Conservation (phyloP, 805 yeast species). For the Myxozyma neglecta region DNA sequence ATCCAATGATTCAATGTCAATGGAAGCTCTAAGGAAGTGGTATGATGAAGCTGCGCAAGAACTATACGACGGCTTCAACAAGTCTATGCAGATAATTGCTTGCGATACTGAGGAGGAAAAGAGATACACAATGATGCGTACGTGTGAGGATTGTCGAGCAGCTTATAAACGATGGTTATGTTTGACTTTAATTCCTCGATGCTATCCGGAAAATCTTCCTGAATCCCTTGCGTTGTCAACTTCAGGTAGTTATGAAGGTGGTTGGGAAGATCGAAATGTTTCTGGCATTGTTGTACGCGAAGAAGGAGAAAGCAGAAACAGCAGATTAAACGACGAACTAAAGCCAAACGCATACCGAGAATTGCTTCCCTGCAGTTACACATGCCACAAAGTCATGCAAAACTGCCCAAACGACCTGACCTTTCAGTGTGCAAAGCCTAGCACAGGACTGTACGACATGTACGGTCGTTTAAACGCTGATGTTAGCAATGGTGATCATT, state of each 20-base stretch:
- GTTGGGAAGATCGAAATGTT: slow-evolving; percentile 39
- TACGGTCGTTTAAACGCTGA: slow-evolving; percentile 22
- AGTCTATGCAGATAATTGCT: slow-evolving; percentile 70
- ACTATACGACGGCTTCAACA: slow-evolving; percentile 64
- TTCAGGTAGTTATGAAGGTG: slow-evolving; percentile 47
- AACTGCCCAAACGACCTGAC: slow-evolving; percentile 80
- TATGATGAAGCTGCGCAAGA: slow-evolving; percentile 66
- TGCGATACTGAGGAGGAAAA: slow-evolving; percentile 68
- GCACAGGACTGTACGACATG: slow-evolving; percentile 28
- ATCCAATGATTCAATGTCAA: slow-evolving; percentile 42
- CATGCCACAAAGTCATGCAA: slow-evolving; percentile 74
- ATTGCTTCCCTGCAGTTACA: slow-evolving; percentile 79
- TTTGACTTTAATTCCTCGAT: slow-evolving; percentile 82
- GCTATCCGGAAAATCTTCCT: slow-evolving; percentile 50
- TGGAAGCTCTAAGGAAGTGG: slow-evolving; percentile 43
- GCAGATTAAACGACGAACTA: slow-evolving; percentile 51
- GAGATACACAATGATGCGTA: slow-evolving; percentile 67
- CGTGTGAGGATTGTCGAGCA: slow-evolving; percentile 69
- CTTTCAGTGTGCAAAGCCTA: slow-evolving; percentile 66
- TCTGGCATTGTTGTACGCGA: slow-evolving; percentile 6
- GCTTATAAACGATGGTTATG: slow-evolving; percentile 89
- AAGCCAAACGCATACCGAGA: slow-evolving; percentile 70
- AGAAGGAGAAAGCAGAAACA: slow-evolving; percentile 52
- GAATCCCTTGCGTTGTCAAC: slow-evolving; percentile 26
- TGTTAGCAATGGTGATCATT: slow-evolving; percentile 2